A percentile compares a stretch with the other conserved stretches of the same genome.
Conservation (phyloP, 2,329 filamentous ascomycete genomes). For the Epichloe gansuensis region DNA sequence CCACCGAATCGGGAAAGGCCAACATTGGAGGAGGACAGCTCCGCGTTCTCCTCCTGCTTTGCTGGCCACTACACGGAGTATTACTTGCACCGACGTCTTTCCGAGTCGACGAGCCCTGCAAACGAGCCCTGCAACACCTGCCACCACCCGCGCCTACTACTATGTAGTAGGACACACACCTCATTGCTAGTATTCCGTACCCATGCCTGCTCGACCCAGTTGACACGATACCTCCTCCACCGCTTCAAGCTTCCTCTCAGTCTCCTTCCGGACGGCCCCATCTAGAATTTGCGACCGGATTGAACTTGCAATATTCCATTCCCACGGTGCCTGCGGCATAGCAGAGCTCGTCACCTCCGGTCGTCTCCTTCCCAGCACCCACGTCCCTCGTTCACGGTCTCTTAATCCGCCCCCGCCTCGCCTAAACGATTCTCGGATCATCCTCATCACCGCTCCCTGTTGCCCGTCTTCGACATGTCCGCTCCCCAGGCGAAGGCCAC, state of each 20-base stretch:
- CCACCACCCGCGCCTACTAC: constrained; percentile 2
- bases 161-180: neutral
- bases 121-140: neutral
- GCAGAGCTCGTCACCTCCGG: constrained; percentile 3
- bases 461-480: constrained; percentile 36
- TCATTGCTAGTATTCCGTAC: neutral
- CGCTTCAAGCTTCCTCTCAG: constrained; percentile 3
- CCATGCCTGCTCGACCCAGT: neutral
- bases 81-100: no score
- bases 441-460: constrained; percentile 7
- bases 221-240: constrained; percentile 3
- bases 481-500: constrained; percentile 45
- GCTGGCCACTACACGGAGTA: no score
- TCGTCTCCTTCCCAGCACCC: neutral
- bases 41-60: no score
- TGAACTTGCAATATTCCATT: neutral
- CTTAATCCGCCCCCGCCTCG: constrained; percentile 1
- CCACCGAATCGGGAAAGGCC: no score
- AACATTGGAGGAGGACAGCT: no score
- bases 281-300: constrained; percentile 1
- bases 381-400: constrained; percentile 1
- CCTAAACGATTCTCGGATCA: constrained; percentile 12
- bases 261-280: constrained; percentile 5
- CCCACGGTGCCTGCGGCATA: constrained; percentile 6
- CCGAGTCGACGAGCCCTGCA: no score